These are phyloP conservation scores for Eimeria praecox DNA, from an alignment of 169 alveolate species.

Conservation along the genomic window DNA sequence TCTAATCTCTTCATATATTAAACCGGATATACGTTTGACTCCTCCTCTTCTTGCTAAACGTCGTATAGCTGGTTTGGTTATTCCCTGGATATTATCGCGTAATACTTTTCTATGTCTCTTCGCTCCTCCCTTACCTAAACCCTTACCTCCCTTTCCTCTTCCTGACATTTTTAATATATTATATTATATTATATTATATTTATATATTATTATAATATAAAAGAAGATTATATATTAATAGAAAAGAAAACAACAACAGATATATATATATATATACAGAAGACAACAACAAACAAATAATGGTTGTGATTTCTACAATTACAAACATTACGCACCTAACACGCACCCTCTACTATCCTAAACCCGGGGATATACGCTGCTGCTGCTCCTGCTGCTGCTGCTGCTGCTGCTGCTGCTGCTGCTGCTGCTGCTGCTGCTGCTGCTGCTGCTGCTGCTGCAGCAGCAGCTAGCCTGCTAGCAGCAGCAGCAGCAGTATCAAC, in stretches of 20 bases:
- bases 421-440: conserved; percentile 21
- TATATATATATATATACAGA: conserved; percentile 4
- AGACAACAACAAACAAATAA: not conserved
- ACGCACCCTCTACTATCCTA: not conserved
- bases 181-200: too few relatives aligned
- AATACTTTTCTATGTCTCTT: conserved; percentile 98
- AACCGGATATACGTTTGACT: conserved; percentile 99
- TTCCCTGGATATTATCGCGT: conserved; percentile 99
- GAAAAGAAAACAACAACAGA: not conserved
- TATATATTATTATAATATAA: too few relatives aligned
- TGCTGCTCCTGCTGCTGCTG: not conserved
- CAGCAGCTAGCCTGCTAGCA: conserved; percentile 67
- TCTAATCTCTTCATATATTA: conserved; percentile 99
- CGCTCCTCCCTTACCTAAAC: conserved; percentile 99
- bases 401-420: not conserved
- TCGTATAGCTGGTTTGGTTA: conserved; percentile 99
- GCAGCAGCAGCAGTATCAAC: too few relatives aligned
- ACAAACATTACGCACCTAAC: not conserved
- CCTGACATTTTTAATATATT: conserved; percentile 95
- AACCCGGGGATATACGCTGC: not conserved
- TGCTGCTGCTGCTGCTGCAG: not conserved
- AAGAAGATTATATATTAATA: not conserved
- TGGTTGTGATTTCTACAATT: not conserved
- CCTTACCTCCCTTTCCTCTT: conserved; percentile 99
- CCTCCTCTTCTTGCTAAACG: conserved; percentile 99